Conservation (phyloP, 345 rosid genomes). For the Aquilaria yunnanensis region DNA sequence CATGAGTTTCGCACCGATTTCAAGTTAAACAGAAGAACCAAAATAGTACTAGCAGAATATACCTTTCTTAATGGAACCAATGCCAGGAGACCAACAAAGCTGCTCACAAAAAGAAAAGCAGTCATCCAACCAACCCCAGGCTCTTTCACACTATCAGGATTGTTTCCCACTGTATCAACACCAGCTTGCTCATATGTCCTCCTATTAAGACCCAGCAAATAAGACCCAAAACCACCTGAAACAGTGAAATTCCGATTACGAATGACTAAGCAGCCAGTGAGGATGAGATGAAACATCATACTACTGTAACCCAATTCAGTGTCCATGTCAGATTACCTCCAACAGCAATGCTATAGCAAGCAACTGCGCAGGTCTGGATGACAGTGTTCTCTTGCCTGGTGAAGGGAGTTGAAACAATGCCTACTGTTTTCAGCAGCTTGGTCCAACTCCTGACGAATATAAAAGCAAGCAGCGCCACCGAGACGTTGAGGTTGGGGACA, state of each 20-base stretch:
- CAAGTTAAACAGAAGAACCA: not conserved
- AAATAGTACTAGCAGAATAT: constrained; percentile 1
- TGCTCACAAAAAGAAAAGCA: constrained; percentile 61
- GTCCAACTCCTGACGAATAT: constrained; percentile 80
- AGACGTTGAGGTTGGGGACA: constrained; percentile 94
- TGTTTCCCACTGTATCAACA: constrained; percentile 58
- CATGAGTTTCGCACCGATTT: not conserved
- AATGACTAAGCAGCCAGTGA: no score
- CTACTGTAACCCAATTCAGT: not conserved
- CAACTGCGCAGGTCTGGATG: constrained; percentile 91
- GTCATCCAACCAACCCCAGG: constrained; percentile 93
- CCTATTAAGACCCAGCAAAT: constrained; percentile 68
- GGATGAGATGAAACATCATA: not conserved
- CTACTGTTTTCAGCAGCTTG: constrained; percentile 63
- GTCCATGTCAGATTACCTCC: constrained; percentile 41
- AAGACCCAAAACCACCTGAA: constrained; percentile 95
- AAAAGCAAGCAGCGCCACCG: constrained; percentile 84
- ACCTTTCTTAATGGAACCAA: constrained; percentile 90
- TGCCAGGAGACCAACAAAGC: constrained; percentile 81
- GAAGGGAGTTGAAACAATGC: constrained; percentile 62
- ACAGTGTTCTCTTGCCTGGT: constrained; percentile 90
- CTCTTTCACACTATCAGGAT: constrained; percentile 60
- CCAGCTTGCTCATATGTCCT: constrained; percentile 66
- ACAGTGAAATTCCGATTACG: not conserved
- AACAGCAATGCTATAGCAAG: constrained; percentile 86